Evolutionary conservation across 2,329 filamentous ascomycete genomes (phyloP).

Genomic region (Lachnellula subtilissima): DNA sequence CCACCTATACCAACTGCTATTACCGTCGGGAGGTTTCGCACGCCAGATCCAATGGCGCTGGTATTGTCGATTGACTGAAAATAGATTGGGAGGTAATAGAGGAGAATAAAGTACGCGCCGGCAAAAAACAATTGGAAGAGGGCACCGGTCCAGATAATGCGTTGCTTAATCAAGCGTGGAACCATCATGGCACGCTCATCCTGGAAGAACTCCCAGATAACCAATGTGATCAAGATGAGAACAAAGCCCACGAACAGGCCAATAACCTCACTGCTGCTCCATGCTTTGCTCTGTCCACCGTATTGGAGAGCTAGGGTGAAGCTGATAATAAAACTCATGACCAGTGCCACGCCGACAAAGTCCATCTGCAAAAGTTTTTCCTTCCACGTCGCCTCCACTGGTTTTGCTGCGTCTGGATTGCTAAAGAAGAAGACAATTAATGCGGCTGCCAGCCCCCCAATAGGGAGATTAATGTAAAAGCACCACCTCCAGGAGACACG

Average conservation of each 20-base stretch:
- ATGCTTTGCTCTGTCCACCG: constrained; percentile 30
- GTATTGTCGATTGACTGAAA: constrained; percentile 41
- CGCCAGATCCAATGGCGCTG: constrained; percentile 31
- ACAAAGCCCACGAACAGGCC: constrained; percentile 17
- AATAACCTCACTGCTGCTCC: constrained; percentile 22
- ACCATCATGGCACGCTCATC: constrained; percentile 24
- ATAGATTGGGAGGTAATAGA: constrained; percentile 45
- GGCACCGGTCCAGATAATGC: constrained; percentile 13
- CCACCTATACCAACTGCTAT: constrained; percentile 33
- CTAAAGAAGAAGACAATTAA: constrained; percentile 35
- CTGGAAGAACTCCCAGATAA: constrained; percentile 16
- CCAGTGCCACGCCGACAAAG: constrained; percentile 26
- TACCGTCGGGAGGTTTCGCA: constrained; percentile 13
- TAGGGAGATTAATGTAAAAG: constrained; percentile 27
- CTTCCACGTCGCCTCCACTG: constrained; percentile 30
- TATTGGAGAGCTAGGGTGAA: constrained; percentile 31
- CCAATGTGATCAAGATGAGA: constrained; percentile 16
- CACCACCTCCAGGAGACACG: constrained; percentile 35
- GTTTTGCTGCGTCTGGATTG: constrained; percentile 34
- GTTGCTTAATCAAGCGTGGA: constrained; percentile 12
- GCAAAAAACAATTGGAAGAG: constrained; percentile 3
- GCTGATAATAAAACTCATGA: constrained; percentile 30
- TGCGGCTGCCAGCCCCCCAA: constrained; percentile 23
- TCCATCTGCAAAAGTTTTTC: constrained; percentile 42
- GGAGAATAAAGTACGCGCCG: background rate